Base-by-base conservation (phyloP, 2,329 filamentous ascomycete species). In the Cladosporium sp. region DNA sequence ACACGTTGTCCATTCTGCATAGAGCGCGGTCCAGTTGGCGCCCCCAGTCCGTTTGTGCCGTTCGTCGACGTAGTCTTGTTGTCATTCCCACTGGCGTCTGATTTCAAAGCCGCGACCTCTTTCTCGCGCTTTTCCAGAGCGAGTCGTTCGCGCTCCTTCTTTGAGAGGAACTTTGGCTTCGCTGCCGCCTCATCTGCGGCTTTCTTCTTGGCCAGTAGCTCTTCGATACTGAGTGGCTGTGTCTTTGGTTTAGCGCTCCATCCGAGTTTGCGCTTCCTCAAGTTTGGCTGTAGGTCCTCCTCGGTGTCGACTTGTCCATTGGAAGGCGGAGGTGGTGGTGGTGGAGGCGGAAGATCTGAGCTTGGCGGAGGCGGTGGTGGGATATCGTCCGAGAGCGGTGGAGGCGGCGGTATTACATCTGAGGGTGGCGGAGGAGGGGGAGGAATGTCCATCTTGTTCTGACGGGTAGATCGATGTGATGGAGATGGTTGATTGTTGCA, bases 161-260 rank as follows among this genome's bases (percentile, higher is more conserved):
- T 95, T 5, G 91, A 90, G 26, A 97, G 81, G 76, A 96, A 96
- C 77, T 92, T 93, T 5, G 93, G 93, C 83, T 95, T 97, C 64
- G 91, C 86, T 11, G 92, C 90, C 18, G 90, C 92, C 40, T 90
- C 91, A 78, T 95, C 92, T 31, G 91, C 90, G 68, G 91, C 92
- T 75, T 91, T 91, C 83, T 96, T 96, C 80, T 93, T 90, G 70
- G 88, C 87, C 26, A 97, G 80, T 5, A 97, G 85, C 72, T 96
- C 91, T 78, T 97, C 93, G 65, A 97, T 89, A 75, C 92, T 93
- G 57, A 96, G 81, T 10, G 91, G 91, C 73, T 73, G 78, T 68
- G 70, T 80, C 79, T 67, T 78, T 62, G 53, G 70, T 67, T 74
- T 72, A 68, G 79, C 64, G 14, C 81, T 82, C 82, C 82, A 85